These are phyloP conservation scores for Fraxinus excelsior DNA, from an alignment of 257 asterid genomes.

Conservation along the genomic window DNA sequence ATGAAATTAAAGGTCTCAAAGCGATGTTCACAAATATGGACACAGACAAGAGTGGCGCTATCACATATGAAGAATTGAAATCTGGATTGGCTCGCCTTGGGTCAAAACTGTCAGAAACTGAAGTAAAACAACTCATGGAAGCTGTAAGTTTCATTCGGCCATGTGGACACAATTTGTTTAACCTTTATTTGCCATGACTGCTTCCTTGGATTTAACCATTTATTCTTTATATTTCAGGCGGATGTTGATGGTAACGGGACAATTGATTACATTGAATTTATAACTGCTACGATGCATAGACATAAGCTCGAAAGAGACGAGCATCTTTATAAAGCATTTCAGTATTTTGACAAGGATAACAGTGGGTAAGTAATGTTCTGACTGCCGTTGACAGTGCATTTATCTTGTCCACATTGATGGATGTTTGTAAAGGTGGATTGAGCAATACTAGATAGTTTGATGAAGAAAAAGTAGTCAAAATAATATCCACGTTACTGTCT, in stretches of 20 bases:
- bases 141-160: constrained; percentile 46
- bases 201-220: constrained; percentile 8
- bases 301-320: constrained; percentile 91
- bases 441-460: background rate
- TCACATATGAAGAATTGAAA: constrained; percentile 67
- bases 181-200: constrained; percentile 11
- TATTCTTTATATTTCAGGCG: constrained; percentile 54
- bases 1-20: constrained; percentile 72
- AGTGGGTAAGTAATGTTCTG: constrained; percentile 70
- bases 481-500: background rate
- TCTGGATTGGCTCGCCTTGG: constrained; percentile 68
- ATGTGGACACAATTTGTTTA: background rate
- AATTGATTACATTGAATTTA: constrained; percentile 86
- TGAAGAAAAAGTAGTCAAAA: background rate
- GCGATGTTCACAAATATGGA: constrained; percentile 64
- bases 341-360: constrained; percentile 76
- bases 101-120: constrained; percentile 61
- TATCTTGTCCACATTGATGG: background rate
- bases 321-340: constrained; percentile 77
- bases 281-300: constrained; percentile 95
- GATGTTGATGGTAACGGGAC: constrained; percentile 97
- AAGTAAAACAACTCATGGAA: constrained; percentile 76
- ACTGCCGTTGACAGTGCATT: background rate
- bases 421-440: background rate
- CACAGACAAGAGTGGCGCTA: constrained; percentile 68